Evolutionary conservation across 2,329 filamentous ascomycete genomes (phyloP).

Genomic region (Penicillium nordicum): DNA sequence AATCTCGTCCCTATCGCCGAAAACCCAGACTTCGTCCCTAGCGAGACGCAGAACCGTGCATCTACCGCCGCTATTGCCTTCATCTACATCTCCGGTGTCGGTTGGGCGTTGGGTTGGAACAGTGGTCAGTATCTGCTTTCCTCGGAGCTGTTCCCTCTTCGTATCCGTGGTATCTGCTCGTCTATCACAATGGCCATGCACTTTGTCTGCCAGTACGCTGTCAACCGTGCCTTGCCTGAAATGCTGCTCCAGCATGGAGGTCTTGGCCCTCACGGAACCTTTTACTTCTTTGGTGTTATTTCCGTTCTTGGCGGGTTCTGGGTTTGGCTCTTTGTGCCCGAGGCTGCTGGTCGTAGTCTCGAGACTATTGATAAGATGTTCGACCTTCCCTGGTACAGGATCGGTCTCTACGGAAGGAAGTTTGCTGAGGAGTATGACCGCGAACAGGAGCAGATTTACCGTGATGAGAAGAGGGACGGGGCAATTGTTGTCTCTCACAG

Average conservation of each 20-base stretch:
- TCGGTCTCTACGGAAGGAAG: slow-evolving; percentile 47
- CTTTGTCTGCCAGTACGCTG: slow-evolving; percentile 72
- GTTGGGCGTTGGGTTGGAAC: slow-evolving; percentile 68
- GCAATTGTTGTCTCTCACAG: background rate
- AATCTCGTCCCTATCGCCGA: slow-evolving; percentile 56
- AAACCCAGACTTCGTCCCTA: slow-evolving; percentile 47
- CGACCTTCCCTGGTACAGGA: slow-evolving; percentile 66
- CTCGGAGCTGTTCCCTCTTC: slow-evolving; percentile 68
- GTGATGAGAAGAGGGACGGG: slow-evolving; percentile 4
- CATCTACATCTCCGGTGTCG: slow-evolving; percentile 64
- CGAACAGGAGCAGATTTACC: slow-evolving; percentile 6
- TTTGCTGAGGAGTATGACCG: slow-evolving; percentile 13
- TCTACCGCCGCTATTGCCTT: slow-evolving; percentile 63
- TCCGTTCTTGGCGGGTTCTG: slow-evolving; percentile 63
- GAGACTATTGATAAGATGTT: slow-evolving; percentile 65
- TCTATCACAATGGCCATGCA: slow-evolving; percentile 70
- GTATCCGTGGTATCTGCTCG: slow-evolving; percentile 64
- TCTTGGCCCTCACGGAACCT: slow-evolving; percentile 59
- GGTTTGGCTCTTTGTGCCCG: slow-evolving; percentile 68
- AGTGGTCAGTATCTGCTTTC: slow-evolving; percentile 71
- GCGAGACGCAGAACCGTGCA: slow-evolving; percentile 48
- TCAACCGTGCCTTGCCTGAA: slow-evolving; percentile 65
- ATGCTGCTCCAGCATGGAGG: slow-evolving; percentile 57
- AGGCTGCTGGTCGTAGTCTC: slow-evolving; percentile 57
- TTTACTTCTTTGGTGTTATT: slow-evolving; percentile 67